phyloP scores from a whole-genome alignment of 2,329 filamentous ascomycete species.

The Diaporthe sp. region DNA sequence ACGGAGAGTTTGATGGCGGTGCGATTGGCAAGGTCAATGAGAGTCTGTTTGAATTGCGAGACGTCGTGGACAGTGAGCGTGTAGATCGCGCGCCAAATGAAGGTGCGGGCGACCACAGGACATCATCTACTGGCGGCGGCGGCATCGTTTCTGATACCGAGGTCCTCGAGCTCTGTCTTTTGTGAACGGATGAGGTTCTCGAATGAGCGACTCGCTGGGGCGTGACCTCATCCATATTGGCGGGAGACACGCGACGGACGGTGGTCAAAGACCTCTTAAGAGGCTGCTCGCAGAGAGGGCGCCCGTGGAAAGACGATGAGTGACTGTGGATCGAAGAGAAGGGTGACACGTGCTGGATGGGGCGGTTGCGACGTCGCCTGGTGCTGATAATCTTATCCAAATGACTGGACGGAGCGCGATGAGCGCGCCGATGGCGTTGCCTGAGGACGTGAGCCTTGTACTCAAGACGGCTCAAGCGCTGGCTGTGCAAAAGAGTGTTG shows the following conservation, averaged over 20 bases:
- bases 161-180: constrained; percentile 43
- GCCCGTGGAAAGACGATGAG: neutral
- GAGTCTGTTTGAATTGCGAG: constrained; percentile 69
- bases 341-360: constrained; percentile 42
- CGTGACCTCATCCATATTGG: constrained; percentile 46
- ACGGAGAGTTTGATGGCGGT: constrained; percentile 65
- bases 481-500: constrained; percentile 61
- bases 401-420: constrained; percentile 54
- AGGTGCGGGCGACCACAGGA: constrained; percentile 49
- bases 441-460: constrained; percentile 58
- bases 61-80: constrained; percentile 67
- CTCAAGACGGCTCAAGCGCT: constrained; percentile 55
- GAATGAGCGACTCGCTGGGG: constrained; percentile 40
- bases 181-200: constrained; percentile 34
- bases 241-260: constrained; percentile 44
- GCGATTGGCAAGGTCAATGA: constrained; percentile 75
- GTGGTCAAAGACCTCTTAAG: constrained; percentile 41
- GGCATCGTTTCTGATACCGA: constrained; percentile 54
- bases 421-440: constrained; percentile 53
- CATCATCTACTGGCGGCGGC: constrained; percentile 52
- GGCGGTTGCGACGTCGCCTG: constrained; percentile 46
- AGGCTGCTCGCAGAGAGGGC: constrained; percentile 32
- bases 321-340: constrained; percentile 30
- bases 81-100: constrained; percentile 59
- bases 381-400: constrained; percentile 50